Evolutionary conservation across 164 flowering plant species (phyloP), one percentile per base, ranked within the genome.

Genomic region (Vitis amurensis): DNA sequence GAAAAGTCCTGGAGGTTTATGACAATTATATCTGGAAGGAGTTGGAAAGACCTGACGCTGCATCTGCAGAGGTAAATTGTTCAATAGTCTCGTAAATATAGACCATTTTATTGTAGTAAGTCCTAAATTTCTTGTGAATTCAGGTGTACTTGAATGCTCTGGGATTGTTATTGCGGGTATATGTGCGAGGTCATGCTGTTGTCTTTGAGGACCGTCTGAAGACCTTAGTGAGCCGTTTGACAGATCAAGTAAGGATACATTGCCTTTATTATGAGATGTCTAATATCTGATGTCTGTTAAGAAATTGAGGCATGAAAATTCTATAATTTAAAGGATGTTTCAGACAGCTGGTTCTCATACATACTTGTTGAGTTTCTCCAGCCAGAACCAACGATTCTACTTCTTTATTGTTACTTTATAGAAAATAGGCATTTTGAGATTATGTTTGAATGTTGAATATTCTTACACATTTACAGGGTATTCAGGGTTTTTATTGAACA

Each of bases 101-200:
- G 13, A 12, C 29, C 16, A 44, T 10, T 51, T 48, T 69, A 8
- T 17, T 48, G 49, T 61, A 29, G 58, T 3, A 3, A 14, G 49
- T 62, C 53, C 59, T 59, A 31, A 12, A 11, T 56, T 37, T 44
- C 27, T 71, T 61, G 51, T 76, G 29, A 55, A 51, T 70, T 64
- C 71, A 95, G 99, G 99, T 95, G 27, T 91, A 82, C 78, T 70
- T 92, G 73, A 91, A 90, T 82, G 97, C 94, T 73, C 61, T 87
- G 52, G 96, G 94, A 17, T 77, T 95, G 84, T 69, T 92, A 55
- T 68, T 95, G 78, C 88, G 99, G 50, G 63, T 88, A 14, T 50
- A 81, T 66, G 80, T 90, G 29, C 82, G 92, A 7, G 97, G 88
- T 64, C 78, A 82, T 72, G 72, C 79, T 27, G 71, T 70, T 74